These are phyloP conservation scores for Colletotrichum paranaense DNA, from an alignment of 2,329 filamentous ascomycete genomes.

Conservation along the genomic window DNA sequence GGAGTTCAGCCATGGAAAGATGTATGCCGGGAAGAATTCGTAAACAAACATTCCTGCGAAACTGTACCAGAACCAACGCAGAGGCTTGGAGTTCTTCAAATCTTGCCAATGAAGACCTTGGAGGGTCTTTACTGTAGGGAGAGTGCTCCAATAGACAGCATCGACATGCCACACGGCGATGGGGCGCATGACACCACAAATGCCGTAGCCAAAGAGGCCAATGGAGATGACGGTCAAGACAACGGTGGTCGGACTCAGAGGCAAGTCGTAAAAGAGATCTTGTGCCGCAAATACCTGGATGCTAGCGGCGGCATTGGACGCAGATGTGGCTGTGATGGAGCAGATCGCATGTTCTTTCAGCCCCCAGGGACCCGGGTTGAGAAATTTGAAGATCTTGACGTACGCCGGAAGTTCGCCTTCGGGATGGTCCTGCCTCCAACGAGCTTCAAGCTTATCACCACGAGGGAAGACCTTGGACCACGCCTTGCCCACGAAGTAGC, in stretches of 20 bases:
- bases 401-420: slow-evolving; percentile 53
- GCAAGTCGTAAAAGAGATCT: slow-evolving; percentile 62
- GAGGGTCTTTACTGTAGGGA: slow-evolving; percentile 64
- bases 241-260: slow-evolving; percentile 56
- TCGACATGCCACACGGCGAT: slow-evolving; percentile 67
- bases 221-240: slow-evolving; percentile 64
- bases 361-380: slow-evolving; percentile 64
- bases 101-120: slow-evolving; percentile 66
- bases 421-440: slow-evolving; percentile 56
- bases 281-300: slow-evolving; percentile 59
- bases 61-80: slow-evolving; percentile 64
- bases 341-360: slow-evolving; percentile 68
- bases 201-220: slow-evolving; percentile 65
- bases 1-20: slow-evolving; percentile 66
- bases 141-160: slow-evolving; percentile 65
- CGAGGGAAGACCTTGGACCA: slow-evolving; percentile 61
- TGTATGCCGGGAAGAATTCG: slow-evolving; percentile 66
- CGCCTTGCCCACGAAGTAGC: slow-evolving; percentile 63
- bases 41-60: slow-evolving; percentile 60
- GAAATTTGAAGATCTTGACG: slow-evolving; percentile 53
- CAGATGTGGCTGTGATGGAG: slow-evolving; percentile 64
- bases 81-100: slow-evolving; percentile 60
- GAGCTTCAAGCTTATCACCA: slow-evolving; percentile 59
- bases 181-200: slow-evolving; percentile 64
- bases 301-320: slow-evolving; percentile 58